A percentile compares a stretch with the other conserved stretches of the same genome.
phyloP scores from a whole-genome alignment of 345 rosid species.

The Corchorus capsularis region DNA sequence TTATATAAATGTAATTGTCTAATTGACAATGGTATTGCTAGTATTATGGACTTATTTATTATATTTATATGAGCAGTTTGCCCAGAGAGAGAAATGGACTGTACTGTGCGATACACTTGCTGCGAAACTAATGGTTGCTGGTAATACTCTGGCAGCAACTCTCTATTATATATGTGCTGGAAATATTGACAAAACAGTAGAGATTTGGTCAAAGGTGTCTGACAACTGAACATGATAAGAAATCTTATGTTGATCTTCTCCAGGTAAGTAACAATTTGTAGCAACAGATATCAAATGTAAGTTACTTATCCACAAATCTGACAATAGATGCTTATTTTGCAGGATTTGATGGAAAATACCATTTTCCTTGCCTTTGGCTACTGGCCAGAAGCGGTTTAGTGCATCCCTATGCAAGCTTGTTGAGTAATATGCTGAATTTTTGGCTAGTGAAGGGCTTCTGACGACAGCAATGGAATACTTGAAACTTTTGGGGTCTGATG shows the following conservation, averaged over 20 bases:
- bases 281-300: neutral
- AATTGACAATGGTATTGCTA: neutral
- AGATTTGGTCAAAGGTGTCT: too few relatives aligned
- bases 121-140: slow-evolving; percentile 60
- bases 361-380: slow-evolving; percentile 92
- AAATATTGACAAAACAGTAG: too few relatives aligned
- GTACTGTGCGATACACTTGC: slow-evolving; percentile 81
- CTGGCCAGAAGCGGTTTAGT: slow-evolving; percentile 88
- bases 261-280: slow-evolving; percentile 34
- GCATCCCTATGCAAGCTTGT: slow-evolving; percentile 92
- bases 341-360: slow-evolving; percentile 99
- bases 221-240: too few relatives aligned
- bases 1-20: slow-evolving; percentile 3
- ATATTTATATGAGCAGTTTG: slow-evolving; percentile 62
- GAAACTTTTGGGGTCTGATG: too few relatives aligned
- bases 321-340: slow-evolving; percentile 25
- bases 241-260: too few relatives aligned
- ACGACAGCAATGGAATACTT: slow-evolving; percentile 59
- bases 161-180: too few relatives aligned
- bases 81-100: slow-evolving; percentile 89
- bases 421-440: slow-evolving; percentile 94
- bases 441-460: slow-evolving; percentile 93
- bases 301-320: slow-evolving; percentile 19
- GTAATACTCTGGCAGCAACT: too few relatives aligned
- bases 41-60: neutral